Conservation (phyloP, 1,284 basidiomycete species). For the Moniliella sp. region DNA sequence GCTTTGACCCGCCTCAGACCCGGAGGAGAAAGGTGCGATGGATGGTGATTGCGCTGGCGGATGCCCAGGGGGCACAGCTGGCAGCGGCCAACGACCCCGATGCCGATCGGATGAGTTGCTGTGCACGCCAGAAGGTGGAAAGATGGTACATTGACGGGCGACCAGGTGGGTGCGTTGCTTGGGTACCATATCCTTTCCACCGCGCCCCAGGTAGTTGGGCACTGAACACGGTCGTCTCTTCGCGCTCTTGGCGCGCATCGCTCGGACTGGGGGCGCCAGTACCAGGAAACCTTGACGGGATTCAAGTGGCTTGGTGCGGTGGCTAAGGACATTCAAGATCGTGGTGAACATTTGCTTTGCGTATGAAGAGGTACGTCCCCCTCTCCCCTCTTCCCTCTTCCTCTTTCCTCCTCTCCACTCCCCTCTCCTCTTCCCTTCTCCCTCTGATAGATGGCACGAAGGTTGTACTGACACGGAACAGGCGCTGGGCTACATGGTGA, state of each 20-base stretch:
- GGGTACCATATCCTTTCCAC: conserved; percentile 18
- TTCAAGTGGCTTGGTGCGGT: conserved; percentile 27
- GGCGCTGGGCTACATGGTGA: conserved; percentile 22
- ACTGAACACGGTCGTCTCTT: conserved; percentile 18
- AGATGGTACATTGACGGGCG: conserved; percentile 15
- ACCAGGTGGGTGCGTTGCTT: conserved; percentile 17
- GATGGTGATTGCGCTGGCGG: conserved; percentile 17
- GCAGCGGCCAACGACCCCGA: conserved; percentile 25
- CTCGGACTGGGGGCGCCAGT: conserved; percentile 6
- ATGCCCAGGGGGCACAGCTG: conserved; percentile 10
- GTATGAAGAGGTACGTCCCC: conserved; percentile 13
- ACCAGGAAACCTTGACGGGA: conserved; percentile 19
- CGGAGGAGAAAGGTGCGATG: conserved; percentile 18
- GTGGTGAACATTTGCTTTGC: conserved; percentile 17
- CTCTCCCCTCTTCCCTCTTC: no score
- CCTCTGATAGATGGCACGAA: no score
- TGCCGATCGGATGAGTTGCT: conserved; percentile 17
- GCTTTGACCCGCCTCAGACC: conserved; percentile 8
- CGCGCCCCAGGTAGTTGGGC: conserved; percentile 8
- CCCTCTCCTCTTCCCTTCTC: no score
- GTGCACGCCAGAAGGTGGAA: conserved; percentile 8
- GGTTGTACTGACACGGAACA: no score
- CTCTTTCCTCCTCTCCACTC: no score
- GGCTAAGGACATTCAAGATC: conserved; percentile 8
- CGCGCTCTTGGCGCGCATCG: conserved; percentile 13